phyloP scores from a whole-genome alignment of 2,329 filamentous ascomycete genomes.

The Ophiostoma sp. region DNA sequence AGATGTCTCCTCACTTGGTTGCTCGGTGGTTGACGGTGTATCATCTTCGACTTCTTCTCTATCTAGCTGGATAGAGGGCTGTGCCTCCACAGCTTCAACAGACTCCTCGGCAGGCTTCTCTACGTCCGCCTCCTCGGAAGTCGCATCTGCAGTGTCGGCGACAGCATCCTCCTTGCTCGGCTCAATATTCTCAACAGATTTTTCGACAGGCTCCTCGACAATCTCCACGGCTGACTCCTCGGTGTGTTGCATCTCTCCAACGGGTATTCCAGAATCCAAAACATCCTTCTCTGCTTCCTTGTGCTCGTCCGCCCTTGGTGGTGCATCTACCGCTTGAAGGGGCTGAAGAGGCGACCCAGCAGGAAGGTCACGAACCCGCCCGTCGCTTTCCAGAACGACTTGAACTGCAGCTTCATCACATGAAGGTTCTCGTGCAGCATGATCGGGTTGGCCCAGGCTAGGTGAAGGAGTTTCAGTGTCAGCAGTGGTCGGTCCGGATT shows the following conservation, averaged over 20 bases:
- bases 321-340: constrained; percentile 12
- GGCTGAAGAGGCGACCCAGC: constrained; percentile 9
- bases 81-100: background rate
- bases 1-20: constrained; percentile 10
- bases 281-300: constrained; percentile 5
- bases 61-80: constrained; percentile 4
- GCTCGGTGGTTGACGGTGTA: background rate
- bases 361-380: constrained; percentile 15
- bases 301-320: constrained; percentile 5
- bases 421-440: constrained; percentile 13
- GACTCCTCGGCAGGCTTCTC: background rate
- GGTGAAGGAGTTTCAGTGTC: constrained; percentile 13
- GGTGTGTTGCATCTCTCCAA: constrained; percentile 1
- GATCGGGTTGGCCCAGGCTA: constrained; percentile 10
- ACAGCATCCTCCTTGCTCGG: background rate
- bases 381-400: constrained; percentile 16
- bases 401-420: constrained; percentile 14
- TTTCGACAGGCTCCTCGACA: constrained; percentile 16
- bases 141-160: background rate
- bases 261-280: constrained; percentile 16
- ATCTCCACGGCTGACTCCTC: constrained; percentile 6
- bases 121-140: constrained; percentile 4
- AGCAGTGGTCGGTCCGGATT: constrained; percentile 13
- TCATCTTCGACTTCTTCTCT: constrained; percentile 15
- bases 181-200: constrained; percentile 3